Base-by-base conservation (phyloP, 148 eudicot species). In the Persicaria tinctoria region DNA sequence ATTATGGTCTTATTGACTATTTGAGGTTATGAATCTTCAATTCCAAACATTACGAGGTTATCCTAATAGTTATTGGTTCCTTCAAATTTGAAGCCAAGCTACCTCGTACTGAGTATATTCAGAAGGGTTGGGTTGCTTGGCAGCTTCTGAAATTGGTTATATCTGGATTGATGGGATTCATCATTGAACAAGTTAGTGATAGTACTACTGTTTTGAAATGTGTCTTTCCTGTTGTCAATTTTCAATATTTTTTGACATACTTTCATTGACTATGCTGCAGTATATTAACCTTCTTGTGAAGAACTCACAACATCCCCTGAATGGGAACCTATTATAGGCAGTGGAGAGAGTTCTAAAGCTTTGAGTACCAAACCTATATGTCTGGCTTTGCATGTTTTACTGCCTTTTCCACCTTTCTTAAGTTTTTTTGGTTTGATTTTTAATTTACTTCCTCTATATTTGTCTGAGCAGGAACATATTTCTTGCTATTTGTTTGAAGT, bases 331-430 rank as follows among this genome's bases (percentile, higher is more conserved):
- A 80, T 79, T 94, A 73, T 91, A 94, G 81, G 98, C 98, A 2
- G 66, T 90, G 23, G 98, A 94, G 88, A 90, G 98, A 83, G 93
- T 94, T 79, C 84, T 94, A 84, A 94, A 94, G 88, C 96, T 94
- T 74, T 94, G 97, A 46, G 96, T 94, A 71, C 98, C 98, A 76
- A 94, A 85, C 78, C 83, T 94, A 80, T 94, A 94, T 53, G 98
- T 94, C 46, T 94, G 98, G 98, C 88, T 94, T 81, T 94, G 98
- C 92, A 90, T 94, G 98, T 94, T 94, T 82, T 94, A 94, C 79
- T 90, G 97, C 83, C 85, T 91, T 81, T 94, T 94, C 79, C 98
- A 94, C 81, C 89, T 94, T 68, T 94, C 97, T 97, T 94, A 85
- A 75, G 91, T 81, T 57, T 32, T 72, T 75, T 80, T 2, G 72